Percentiles rank a stretch among this genome's conserved stretches.
Conservation (phyloP, 2,329 filamentous ascomycete genomes). For the Hypomyces perniciosus region DNA sequence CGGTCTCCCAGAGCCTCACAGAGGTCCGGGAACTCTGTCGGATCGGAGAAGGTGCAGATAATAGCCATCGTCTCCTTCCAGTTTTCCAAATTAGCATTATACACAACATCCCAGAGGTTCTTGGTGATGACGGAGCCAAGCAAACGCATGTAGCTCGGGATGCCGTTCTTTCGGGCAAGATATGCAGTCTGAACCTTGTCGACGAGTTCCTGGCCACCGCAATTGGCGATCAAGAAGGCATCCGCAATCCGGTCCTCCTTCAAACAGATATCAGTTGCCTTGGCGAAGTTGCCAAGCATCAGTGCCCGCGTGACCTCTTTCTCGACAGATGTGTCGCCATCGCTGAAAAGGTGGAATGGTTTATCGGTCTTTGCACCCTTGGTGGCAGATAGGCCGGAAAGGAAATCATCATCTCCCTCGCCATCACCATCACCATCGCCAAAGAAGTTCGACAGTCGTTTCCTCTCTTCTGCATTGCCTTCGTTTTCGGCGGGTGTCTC, state of each 20-base stretch:
- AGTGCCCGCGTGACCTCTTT: conserved; percentile 81
- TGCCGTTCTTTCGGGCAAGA: conserved; percentile 71
- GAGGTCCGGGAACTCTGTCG: conserved; percentile 85
- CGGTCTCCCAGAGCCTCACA: conserved; percentile 93
- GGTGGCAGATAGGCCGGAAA: conserved; percentile 76
- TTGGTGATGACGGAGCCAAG: conserved; percentile 89
- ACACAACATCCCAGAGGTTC: conserved; percentile 96
- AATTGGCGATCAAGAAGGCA: conserved; percentile 97
- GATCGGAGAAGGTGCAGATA: conserved; percentile 89
- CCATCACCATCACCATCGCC: conserved; percentile 57
- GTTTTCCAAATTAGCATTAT: conserved; percentile 85
- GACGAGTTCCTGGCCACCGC: conserved; percentile 85
- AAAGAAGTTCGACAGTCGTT: conserved; percentile 73
- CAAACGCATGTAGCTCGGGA: conserved; percentile 86
- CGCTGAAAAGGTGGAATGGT: conserved; percentile 84
- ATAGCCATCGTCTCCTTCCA: conserved; percentile 98
- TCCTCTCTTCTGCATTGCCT: conserved; percentile 36
- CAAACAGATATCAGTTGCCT: conserved; percentile 81
- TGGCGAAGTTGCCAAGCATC: conserved; percentile 84
- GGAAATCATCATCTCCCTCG: conserved; percentile 78
- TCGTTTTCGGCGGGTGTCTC: conserved; percentile 30
- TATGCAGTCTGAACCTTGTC: conserved; percentile 93
- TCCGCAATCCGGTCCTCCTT: conserved; percentile 88
- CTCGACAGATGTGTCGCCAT: conserved; percentile 77
- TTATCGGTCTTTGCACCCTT: conserved; percentile 92